These are phyloP conservation scores for Alternaria brassicae DNA, from an alignment of 2,329 filamentous ascomycete genomes.

Conservation along the genomic window DNA sequence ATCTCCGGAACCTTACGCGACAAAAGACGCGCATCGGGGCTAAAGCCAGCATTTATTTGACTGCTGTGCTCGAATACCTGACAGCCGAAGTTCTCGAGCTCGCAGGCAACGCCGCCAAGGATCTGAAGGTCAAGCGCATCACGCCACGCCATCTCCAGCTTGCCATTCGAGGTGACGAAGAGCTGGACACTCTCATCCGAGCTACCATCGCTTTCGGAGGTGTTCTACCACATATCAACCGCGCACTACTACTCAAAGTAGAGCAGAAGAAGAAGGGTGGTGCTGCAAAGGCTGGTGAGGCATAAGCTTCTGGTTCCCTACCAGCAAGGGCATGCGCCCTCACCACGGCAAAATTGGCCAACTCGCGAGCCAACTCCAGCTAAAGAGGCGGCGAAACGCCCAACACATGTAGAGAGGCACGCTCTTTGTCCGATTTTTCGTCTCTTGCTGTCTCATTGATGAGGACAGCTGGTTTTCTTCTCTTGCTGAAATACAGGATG, in stretches of 20 bases:
- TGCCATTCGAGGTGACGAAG: slow-evolving; percentile 97
- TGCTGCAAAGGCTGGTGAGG: slow-evolving; percentile 63
- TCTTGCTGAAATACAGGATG: slow-evolving; percentile 17
- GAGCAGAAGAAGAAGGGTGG: slow-evolving; percentile 98
- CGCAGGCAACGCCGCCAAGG: slow-evolving; percentile 97
- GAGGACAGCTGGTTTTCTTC: slow-evolving; percentile 12
- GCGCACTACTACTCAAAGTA: slow-evolving; percentile 91
- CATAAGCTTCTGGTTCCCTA: slow-evolving; percentile 19
- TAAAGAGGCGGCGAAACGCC: neutral
- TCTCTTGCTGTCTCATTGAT: slow-evolving; percentile 16
- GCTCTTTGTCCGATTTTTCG: slow-evolving; percentile 29
- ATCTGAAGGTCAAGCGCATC: slow-evolving; percentile 99
- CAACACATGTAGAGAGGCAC: slow-evolving; percentile 14
- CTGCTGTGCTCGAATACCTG: slow-evolving; percentile 96
- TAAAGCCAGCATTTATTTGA: slow-evolving; percentile 98
- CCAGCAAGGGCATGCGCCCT: slow-evolving; percentile 7
- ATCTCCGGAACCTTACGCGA: slow-evolving; percentile 98
- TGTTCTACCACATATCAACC: slow-evolving; percentile 98
- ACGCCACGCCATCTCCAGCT: slow-evolving; percentile 97
- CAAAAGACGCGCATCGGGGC: slow-evolving; percentile 99
- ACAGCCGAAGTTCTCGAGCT: slow-evolving; percentile 98
- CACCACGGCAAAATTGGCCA: slow-evolving; percentile 5
- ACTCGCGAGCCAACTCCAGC: neutral
- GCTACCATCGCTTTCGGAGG: slow-evolving; percentile 98
- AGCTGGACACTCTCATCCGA: slow-evolving; percentile 95